phyloP scores from a whole-genome alignment of 371 early-diverging fungal species.

The Mortierella sp. region DNA sequence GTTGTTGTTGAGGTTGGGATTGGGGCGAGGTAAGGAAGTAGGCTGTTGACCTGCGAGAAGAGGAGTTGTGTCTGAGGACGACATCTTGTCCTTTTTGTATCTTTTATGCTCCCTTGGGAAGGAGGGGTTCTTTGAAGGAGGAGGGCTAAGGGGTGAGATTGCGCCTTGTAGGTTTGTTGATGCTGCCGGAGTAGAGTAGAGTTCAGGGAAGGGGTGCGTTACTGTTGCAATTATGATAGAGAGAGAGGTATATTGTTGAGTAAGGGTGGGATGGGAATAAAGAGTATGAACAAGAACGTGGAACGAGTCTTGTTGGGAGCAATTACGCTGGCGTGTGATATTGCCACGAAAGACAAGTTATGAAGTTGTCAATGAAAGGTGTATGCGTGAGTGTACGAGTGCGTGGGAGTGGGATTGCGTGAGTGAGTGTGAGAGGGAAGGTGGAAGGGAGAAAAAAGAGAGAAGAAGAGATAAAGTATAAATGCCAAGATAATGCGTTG shows the following conservation, averaged over 20 bases:
- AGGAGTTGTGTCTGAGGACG: conserved; percentile 48
- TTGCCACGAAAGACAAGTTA: too few species aligned
- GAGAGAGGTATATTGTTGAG: not conserved
- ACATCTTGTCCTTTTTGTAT: conserved; percentile 21
- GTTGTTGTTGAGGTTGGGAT: conserved; percentile 12
- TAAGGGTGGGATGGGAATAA: conserved; percentile 10
- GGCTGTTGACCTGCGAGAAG: conserved; percentile 28
- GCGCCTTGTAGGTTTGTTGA: not conserved
- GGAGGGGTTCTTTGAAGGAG: not conserved
- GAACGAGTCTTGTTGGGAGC: not conserved
- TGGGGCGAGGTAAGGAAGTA: not conserved
- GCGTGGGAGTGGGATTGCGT: too few species aligned
- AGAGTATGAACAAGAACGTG: not conserved
- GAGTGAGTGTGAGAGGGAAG: not conserved
- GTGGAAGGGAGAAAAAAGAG: not conserved
- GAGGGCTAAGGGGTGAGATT: not conserved
- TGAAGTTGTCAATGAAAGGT: not conserved
- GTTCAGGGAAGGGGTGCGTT: not conserved
- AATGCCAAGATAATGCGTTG: not conserved
- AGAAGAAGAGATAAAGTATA: not conserved
- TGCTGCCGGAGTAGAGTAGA: not conserved
- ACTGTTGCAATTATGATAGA: not conserved
- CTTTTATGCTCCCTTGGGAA: not conserved
- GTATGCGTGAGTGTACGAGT: not conserved
- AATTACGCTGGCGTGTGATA: not conserved